Conservation (phyloP, 805 yeast genomes). For the Candida argentea region DNA sequence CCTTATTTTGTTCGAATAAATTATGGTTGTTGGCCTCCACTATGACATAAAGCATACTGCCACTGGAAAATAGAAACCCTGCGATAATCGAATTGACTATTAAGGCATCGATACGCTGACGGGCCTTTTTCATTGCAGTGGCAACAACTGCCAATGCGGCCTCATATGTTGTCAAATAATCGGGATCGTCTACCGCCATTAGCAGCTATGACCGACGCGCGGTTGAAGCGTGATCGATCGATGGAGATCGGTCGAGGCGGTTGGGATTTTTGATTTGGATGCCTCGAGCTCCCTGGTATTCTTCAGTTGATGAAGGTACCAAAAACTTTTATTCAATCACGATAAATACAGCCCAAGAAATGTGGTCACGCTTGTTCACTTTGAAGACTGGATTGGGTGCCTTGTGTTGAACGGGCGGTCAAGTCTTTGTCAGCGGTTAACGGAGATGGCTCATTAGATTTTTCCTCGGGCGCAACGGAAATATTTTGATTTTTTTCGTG, state of each 20-base stretch:
- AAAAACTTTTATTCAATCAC: too few relatives aligned
- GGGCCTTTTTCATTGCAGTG: slow-evolving; percentile 73
- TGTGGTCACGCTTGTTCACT: too few relatives aligned
- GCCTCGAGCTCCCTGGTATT: too few relatives aligned
- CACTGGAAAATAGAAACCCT: slow-evolving; percentile 57
- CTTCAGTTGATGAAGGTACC: too few relatives aligned
- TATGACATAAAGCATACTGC: slow-evolving; percentile 60
- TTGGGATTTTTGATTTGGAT: background rate
- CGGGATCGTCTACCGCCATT: slow-evolving; percentile 15
- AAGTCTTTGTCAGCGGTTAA: slow-evolving; percentile 2
- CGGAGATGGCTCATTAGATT: background rate
- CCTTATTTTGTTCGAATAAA: slow-evolving; percentile 34
- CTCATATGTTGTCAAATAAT: slow-evolving; percentile 67
- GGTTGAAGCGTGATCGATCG: background rate
- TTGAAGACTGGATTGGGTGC: too few relatives aligned
- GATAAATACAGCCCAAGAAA: too few relatives aligned
- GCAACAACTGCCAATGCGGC: slow-evolving; percentile 81
- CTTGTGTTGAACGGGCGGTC: slow-evolving; percentile 3
- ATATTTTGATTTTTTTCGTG: background rate
- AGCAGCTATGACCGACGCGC: background rate
- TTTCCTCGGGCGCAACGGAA: background rate
- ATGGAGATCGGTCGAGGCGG: background rate
- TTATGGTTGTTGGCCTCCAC: slow-evolving; percentile 43
- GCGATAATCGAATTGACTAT: slow-evolving; percentile 58
- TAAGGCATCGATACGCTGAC: slow-evolving; percentile 53